Evolutionary conservation across 2,329 filamentous ascomycete species (phyloP).

Genomic region (Penicillium sp.): DNA sequence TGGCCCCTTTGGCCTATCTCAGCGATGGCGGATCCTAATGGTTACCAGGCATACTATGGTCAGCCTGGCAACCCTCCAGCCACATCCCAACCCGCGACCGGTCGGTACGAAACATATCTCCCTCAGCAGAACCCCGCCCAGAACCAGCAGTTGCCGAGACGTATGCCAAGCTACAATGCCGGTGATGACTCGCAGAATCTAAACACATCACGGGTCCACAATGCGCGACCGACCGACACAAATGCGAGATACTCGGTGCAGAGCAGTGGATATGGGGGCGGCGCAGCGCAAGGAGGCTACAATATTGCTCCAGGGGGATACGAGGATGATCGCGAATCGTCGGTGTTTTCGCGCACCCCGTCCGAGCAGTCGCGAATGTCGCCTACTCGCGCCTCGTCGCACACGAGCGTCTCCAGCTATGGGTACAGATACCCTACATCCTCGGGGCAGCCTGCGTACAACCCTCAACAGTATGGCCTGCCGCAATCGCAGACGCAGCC

Average conservation of each 20-base stretch:
- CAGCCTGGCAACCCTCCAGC: conserved; percentile 39
- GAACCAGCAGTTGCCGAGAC: conserved; percentile 51
- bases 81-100: conserved; percentile 37
- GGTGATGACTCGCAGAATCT: conserved; percentile 71
- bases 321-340: conserved; percentile 40
- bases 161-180: conserved; percentile 75
- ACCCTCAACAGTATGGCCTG: conserved; percentile 66
- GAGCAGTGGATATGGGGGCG: conserved; percentile 42
- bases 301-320: conserved; percentile 32
- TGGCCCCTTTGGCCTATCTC: conserved; percentile 3
- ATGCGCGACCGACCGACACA: conserved; percentile 43
- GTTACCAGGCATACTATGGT: conserved; percentile 55
- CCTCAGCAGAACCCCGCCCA: conserved; percentile 49
- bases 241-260: conserved; percentile 44
- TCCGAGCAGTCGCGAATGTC: conserved; percentile 43
- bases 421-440: conserved; percentile 52
- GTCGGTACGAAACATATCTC: conserved; percentile 51
- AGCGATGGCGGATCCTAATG: conserved; percentile 62
- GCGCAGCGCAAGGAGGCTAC: conserved; percentile 44
- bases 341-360: conserved; percentile 45
- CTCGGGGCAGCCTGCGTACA: conserved; percentile 61
- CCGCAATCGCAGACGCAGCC: conserved; percentile 54
- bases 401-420: conserved; percentile 53
- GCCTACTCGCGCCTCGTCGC: conserved; percentile 50
- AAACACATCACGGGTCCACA: conserved; percentile 38